Percentiles rank a stretch among this genome's conserved stretches.
Conservation (phyloP, 352 stramenopile species). For the Achlya hypogyna region DNA sequence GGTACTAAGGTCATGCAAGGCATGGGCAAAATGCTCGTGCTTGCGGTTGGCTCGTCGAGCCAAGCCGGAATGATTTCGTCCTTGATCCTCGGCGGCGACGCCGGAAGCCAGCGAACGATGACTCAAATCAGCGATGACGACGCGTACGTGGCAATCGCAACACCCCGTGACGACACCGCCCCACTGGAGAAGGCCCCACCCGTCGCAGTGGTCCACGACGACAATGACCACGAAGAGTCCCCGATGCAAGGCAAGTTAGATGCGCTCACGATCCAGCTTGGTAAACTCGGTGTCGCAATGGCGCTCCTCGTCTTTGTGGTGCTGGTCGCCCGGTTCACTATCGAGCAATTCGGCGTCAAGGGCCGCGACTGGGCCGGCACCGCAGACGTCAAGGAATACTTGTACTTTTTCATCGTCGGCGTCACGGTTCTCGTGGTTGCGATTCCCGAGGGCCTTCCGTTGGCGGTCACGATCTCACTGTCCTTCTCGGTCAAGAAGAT, state of each 20-base stretch:
- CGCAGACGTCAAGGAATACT: conserved; percentile 50
- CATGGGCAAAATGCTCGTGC: conserved; percentile 42
- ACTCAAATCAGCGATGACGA: background rate
- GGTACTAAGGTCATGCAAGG: conserved; percentile 58
- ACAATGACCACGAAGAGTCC: conserved; percentile 43
- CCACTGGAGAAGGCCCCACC: background rate
- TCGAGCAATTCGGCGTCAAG: conserved; percentile 39
- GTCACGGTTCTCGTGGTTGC: conserved; percentile 93
- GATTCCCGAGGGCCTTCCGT: conserved; percentile 88
- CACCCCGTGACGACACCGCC: background rate
- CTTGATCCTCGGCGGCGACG: background rate
- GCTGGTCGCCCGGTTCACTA: conserved; percentile 58
- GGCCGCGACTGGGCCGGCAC: conserved; percentile 30
- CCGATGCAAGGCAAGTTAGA: conserved; percentile 81
- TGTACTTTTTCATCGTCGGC: conserved; percentile 76
- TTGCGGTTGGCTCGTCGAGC: conserved; percentile 29
- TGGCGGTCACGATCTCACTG: conserved; percentile 85
- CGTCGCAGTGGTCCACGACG: background rate
- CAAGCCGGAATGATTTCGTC: conserved; percentile 35
- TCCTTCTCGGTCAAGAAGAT: conserved; percentile 91
- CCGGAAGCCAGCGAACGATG: conserved; percentile 22
- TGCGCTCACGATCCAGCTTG: conserved; percentile 67
- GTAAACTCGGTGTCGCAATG: conserved; percentile 62
- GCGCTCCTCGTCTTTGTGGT: conserved; percentile 71
- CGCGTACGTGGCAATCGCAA: background rate